phyloP scores from a whole-genome alignment of 345 rosid species.

The Hibiscus trionum region DNA sequence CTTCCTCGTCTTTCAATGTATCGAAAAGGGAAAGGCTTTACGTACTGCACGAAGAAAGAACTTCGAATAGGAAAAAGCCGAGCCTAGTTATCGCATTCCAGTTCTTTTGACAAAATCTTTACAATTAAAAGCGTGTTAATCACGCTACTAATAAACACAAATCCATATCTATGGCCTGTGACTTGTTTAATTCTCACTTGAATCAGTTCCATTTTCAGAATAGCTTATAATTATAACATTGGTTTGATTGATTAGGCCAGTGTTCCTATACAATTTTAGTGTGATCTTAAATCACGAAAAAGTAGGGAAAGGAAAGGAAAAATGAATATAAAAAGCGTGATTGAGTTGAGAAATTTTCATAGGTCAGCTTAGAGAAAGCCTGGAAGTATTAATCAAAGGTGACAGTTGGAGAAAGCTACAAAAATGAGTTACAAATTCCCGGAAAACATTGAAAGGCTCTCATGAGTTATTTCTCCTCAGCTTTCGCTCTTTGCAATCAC shows the following conservation, averaged over 20 bases:
- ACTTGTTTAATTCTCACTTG: neutral
- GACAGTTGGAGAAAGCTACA: conserved; percentile 1
- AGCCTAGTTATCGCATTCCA: neutral
- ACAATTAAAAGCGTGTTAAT: neutral
- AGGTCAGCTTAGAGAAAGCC: neutral
- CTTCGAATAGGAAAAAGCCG: neutral
- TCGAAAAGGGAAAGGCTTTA: neutral
- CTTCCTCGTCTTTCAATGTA: too few species aligned
- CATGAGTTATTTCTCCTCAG: conserved; percentile 23
- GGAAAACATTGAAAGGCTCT: conserved; percentile 20
- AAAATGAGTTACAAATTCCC: conserved; percentile 3
- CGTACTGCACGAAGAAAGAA: neutral
- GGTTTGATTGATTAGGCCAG: neutral
- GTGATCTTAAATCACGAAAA: neutral
- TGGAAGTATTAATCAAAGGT: neutral
- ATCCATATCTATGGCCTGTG: neutral
- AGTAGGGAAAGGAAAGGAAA: neutral
- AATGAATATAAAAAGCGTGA: neutral
- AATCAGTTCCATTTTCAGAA: neutral
- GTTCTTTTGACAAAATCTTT: neutral
- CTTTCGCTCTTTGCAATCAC: conserved; percentile 22
- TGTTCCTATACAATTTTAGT: neutral
- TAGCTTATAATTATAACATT: too few species aligned
- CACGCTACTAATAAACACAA: neutral
- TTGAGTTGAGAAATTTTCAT: neutral